Evolutionary conservation across 345 rosid genomes (phyloP).

Genomic region (Linum tenue): DNA sequence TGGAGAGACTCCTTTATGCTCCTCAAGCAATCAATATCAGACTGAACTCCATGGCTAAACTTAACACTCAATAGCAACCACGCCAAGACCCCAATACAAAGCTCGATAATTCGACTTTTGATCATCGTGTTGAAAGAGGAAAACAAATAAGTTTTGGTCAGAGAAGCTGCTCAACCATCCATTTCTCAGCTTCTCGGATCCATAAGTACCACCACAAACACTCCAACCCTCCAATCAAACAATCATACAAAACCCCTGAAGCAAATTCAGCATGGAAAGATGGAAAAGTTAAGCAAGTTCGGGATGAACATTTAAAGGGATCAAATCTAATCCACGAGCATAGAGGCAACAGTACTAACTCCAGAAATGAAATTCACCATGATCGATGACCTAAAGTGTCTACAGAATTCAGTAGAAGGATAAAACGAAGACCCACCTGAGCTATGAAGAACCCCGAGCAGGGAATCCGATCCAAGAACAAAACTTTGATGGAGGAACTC

Average conservation of each 20-base stretch:
- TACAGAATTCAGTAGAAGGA: not conserved
- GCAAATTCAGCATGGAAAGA: constrained; percentile 4
- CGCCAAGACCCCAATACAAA: constrained; percentile 20
- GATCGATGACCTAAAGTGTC: not conserved
- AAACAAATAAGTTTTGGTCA: constrained; percentile 1
- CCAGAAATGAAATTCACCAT: not conserved
- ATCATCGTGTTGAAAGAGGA: constrained; percentile 20
- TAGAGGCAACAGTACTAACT: not conserved
- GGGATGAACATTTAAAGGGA: no score
- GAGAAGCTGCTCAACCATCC: not conserved
- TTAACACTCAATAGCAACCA: constrained; percentile 17
- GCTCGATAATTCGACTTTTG: constrained; percentile 14
- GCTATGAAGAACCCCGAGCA: constrained; percentile 1
- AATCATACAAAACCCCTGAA: constrained; percentile 20
- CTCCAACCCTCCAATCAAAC: constrained; percentile 2
- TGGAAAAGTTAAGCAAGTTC: constrained; percentile 12
- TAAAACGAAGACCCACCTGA: constrained; percentile 19
- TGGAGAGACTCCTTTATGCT: constrained; percentile 11
- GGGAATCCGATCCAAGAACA: constrained; percentile 17
- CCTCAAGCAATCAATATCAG: constrained; percentile 18
- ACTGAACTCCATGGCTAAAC: constrained; percentile 8
- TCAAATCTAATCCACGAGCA: no score
- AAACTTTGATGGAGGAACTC: not conserved
- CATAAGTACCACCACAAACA: no score
- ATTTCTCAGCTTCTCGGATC: no score